Conservation (phyloP, 257 asterid species). For the Coffea eugenioides region DNA sequence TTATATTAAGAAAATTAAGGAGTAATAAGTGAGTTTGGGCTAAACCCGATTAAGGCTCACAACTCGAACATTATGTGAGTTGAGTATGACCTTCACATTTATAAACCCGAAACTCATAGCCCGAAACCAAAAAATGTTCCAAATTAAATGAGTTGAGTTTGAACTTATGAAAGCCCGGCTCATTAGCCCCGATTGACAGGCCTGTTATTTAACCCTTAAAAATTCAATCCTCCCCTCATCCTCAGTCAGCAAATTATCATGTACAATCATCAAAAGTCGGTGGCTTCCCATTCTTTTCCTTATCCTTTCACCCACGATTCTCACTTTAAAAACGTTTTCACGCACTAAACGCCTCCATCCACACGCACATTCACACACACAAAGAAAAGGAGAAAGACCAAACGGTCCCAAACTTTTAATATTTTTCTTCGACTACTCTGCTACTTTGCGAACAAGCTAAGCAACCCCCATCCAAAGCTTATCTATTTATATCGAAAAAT, state of each 20-base stretch:
- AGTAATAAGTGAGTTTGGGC: too few relatives aligned
- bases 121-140: too few relatives aligned
- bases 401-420: background rate
- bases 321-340: conserved; percentile 18
- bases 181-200: too few relatives aligned
- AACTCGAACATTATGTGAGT: too few relatives aligned
- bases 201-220: too few relatives aligned
- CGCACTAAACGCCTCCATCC: background rate
- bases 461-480: background rate
- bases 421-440: background rate
- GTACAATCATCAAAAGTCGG: background rate
- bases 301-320: conserved; percentile 11
- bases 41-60: too few relatives aligned
- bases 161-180: too few relatives aligned
- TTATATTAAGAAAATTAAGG: too few relatives aligned
- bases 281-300: background rate
- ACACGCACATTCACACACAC: background rate
- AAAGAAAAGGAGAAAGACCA: background rate
- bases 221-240: background rate
- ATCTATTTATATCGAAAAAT: background rate
- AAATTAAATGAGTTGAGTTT: too few relatives aligned
- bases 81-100: too few relatives aligned
- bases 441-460: conserved; percentile 24
- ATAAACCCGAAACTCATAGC: too few relatives aligned
- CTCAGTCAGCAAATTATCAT: background rate